These are phyloP conservation scores for Bolboschoenus planiculmis DNA, from an alignment of 176 grass and related monocot genomes.

Conservation along the genomic window DNA sequence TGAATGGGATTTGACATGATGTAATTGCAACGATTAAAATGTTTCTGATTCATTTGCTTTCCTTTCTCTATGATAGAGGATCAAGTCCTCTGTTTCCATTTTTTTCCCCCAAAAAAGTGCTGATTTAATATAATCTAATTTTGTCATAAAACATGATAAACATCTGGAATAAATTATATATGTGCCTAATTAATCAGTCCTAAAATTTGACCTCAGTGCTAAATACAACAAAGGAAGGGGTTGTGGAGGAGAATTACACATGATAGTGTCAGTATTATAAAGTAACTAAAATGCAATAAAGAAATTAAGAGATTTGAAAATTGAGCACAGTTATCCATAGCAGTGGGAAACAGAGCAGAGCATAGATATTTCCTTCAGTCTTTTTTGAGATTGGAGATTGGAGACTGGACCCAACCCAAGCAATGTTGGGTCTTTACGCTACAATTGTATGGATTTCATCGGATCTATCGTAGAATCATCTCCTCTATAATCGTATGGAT, in stretches of 20 bases:
- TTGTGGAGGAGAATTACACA: background rate
- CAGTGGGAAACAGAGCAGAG: conserved; percentile 20
- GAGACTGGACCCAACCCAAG: background rate
- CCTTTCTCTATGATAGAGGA: background rate
- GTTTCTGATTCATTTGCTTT: background rate
- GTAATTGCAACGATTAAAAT: no score
- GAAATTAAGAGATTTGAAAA: background rate
- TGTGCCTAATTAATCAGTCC: background rate
- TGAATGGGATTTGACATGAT: no score
- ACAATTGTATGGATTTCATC: no score
- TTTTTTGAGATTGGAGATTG: conserved; percentile 13
- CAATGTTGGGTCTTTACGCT: background rate
- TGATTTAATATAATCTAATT: background rate
- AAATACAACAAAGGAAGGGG: background rate
- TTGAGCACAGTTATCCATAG: conserved; percentile 6
- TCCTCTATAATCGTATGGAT: background rate
- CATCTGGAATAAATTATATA: no score
- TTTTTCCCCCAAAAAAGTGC: no score
- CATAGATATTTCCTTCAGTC: background rate
- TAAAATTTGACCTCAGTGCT: background rate
- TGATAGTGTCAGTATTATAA: background rate
- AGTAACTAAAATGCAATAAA: background rate
- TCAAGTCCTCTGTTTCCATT: no score
- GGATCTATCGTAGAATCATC: background rate
- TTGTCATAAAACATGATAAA: background rate